Conservation (phyloP, 768 basidiomycete genomes). For the Boletus rubescentipes region DNA sequence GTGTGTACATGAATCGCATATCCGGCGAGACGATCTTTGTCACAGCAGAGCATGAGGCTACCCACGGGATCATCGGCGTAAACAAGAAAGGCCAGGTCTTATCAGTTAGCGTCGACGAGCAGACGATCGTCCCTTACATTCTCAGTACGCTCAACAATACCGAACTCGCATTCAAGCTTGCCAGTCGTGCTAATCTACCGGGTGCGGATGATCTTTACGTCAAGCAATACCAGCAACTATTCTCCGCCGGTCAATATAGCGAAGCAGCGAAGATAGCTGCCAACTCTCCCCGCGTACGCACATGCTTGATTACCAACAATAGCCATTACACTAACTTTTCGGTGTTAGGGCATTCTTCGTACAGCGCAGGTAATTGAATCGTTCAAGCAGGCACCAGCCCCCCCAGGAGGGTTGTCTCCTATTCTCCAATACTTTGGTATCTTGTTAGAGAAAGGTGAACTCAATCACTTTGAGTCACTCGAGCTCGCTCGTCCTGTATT, state of each 20-base stretch:
- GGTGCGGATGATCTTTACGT: slow-evolving; percentile 97
- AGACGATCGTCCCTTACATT: slow-evolving; percentile 94
- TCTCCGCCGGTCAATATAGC: slow-evolving; percentile 82
- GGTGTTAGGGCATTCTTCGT: slow-evolving; percentile 80
- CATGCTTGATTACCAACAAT: neutral
- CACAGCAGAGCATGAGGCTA: slow-evolving; percentile 92
- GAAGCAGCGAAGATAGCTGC: slow-evolving; percentile 98
- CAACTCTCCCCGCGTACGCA: slow-evolving; percentile 83
- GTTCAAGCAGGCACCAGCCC: slow-evolving; percentile 93
- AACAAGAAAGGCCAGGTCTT: slow-evolving; percentile 99
- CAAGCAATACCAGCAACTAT: slow-evolving; percentile 90
- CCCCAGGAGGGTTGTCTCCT: slow-evolving; percentile 87
- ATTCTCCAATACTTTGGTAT: slow-evolving; percentile 99
- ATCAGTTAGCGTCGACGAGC: slow-evolving; percentile 95
- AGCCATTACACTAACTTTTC: slow-evolving; percentile 2
- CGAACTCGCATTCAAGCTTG: slow-evolving; percentile 96
- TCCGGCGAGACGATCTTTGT: slow-evolving; percentile 99
- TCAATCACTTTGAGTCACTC: slow-evolving; percentile 93
- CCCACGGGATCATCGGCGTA: slow-evolving; percentile 96
- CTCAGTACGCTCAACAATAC: slow-evolving; percentile 93
- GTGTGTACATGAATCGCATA: slow-evolving; percentile 99
- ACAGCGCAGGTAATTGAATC: slow-evolving; percentile 95
- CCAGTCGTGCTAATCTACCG: slow-evolving; percentile 92
- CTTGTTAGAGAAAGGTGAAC: slow-evolving; percentile 95
- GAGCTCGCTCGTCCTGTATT: slow-evolving; percentile 96